Evolutionary conservation across 2,329 filamentous ascomycete genomes (phyloP), one percentile per base, ranked within the genome.

Genomic region (Colletotrichum sp.): DNA sequence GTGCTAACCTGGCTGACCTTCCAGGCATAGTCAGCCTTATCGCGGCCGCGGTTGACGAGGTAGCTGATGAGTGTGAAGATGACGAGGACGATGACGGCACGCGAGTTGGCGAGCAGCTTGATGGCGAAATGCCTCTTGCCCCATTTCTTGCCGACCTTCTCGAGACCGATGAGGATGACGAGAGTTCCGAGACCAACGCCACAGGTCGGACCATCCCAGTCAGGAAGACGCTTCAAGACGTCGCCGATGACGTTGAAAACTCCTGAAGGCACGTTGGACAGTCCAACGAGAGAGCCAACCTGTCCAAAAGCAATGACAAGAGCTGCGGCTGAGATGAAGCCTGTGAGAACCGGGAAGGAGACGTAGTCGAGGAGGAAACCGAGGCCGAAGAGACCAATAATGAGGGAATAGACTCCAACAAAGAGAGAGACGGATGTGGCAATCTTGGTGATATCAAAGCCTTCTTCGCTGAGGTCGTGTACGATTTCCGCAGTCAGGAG

Each of bases 321-420:
- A 28, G 91, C 92, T 2, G 92, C 92, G 4, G 92, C 92, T 0
- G 92, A 92, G 79, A 94, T 93, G 84, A 93, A 94, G 12, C 92
- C 92, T 5, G 87, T 91, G 2, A 94, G 87, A 3, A 93, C 90
- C 0, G 92, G 92, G 2, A 92, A 87, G 0, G 92, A 93, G 78
- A 94, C 90, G 78, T 93, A 93, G 76, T 94, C 92, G n/a, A 94
- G 87, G 7, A 93, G 85, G 80, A 93, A 94, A 1, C 92, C 92
- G 5, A 93, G 88, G 63, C 91, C 92, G 43, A 93, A 85, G 3
- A 93, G 85, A 1, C 92, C 92, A 3, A 94, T 84, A 15, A 88
- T 85, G 28, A 93, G 86, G 16, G 89, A 86, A 78, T 91, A 92
- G 5, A 92, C 85, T 0, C 92, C 92, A 76, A 93, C 91, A 83